Evolutionary conservation across 2,329 filamentous ascomycete species (phyloP).

Genomic region (Lecanicillium sp.): DNA sequence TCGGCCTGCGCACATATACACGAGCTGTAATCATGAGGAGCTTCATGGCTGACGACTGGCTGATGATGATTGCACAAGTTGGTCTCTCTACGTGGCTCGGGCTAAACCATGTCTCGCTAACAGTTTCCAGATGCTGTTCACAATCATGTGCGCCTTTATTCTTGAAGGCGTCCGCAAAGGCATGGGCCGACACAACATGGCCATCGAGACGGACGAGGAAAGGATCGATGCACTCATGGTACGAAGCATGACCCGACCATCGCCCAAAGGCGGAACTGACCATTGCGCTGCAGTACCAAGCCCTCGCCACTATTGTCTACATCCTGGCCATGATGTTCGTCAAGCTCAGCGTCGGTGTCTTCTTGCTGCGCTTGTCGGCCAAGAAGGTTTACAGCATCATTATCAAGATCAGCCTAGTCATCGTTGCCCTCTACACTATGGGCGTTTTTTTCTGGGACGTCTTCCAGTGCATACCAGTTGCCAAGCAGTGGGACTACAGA

Average conservation of each 20-base stretch:
- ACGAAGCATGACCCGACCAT: slow-evolving; percentile 4
- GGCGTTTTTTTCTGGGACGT: slow-evolving; percentile 47
- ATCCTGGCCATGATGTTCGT: slow-evolving; percentile 50
- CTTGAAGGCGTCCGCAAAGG: slow-evolving; percentile 36
- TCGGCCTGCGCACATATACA: slow-evolving; percentile 39
- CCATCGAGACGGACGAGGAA: slow-evolving; percentile 33
- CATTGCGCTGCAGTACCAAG: slow-evolving; percentile 45
- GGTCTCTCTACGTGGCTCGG: slow-evolving; percentile 4
- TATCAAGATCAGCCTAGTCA: slow-evolving; percentile 38
- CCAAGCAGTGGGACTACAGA: slow-evolving; percentile 48
- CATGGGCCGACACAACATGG: slow-evolving; percentile 42
- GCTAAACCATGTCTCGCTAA: background rate
- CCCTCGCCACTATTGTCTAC: slow-evolving; percentile 44
- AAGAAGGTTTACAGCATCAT: slow-evolving; percentile 42
- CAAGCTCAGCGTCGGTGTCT: slow-evolving; percentile 50
- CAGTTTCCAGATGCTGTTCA: slow-evolving; percentile 36
- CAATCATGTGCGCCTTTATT: slow-evolving; percentile 41
- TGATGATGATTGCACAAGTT: slow-evolving; percentile 46
- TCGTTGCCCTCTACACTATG: slow-evolving; percentile 42
- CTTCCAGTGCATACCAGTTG: slow-evolving; percentile 45
- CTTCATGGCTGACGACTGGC: slow-evolving; percentile 47
- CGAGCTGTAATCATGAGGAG: slow-evolving; percentile 36
- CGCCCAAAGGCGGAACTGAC: background rate
- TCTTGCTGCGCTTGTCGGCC: slow-evolving; percentile 43
- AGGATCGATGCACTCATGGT: slow-evolving; percentile 43